Evolutionary conservation across 2,329 filamentous ascomycete genomes (phyloP).

Genomic region (Calonectria leucothoes): DNA sequence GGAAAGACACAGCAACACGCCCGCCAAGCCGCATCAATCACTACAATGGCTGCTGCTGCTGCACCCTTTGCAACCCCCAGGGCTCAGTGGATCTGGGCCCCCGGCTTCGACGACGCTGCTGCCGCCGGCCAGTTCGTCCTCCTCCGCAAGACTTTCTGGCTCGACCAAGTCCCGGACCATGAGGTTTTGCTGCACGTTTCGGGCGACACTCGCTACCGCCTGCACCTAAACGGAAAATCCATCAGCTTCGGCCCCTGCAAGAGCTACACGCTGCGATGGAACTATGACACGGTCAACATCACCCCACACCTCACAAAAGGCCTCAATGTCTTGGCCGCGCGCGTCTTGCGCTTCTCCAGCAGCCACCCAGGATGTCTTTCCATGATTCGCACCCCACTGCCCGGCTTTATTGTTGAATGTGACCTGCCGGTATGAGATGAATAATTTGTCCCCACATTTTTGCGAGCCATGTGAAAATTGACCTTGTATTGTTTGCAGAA

Average conservation of each 20-base stretch:
- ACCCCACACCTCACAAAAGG: slow-evolving; percentile 12
- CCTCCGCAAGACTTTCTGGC: slow-evolving; percentile 7
- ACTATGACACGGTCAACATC: slow-evolving; percentile 21
- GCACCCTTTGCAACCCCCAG: neutral
- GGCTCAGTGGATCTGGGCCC: slow-evolving; percentile 19
- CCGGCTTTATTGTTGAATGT: slow-evolving; percentile 8
- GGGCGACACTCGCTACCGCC: slow-evolving; percentile 19
- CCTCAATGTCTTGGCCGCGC: slow-evolving; percentile 13
- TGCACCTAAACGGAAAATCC: slow-evolving; percentile 14
- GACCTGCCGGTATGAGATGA: slow-evolving; percentile 8
- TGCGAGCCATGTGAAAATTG: neutral
- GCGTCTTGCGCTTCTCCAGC: slow-evolving; percentile 16
- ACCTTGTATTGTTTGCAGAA: neutral
- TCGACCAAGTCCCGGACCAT: neutral
- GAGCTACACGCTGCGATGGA: slow-evolving; percentile 10
- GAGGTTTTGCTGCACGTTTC: slow-evolving; percentile 17
- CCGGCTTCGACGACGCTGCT: slow-evolving; percentile 12
- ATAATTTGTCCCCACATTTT: neutral
- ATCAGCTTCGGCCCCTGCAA: slow-evolving; percentile 22
- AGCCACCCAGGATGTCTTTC: slow-evolving; percentile 15
- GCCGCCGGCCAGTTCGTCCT: slow-evolving; percentile 12
- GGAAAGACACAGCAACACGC: neutral
- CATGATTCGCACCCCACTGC: slow-evolving; percentile 7
- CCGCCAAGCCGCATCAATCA: neutral
- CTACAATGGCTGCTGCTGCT: neutral